Evolutionary conservation across 345 rosid genomes (phyloP), one percentile per base, ranked within the genome.

Genomic region (Corymbia maculata): DNA sequence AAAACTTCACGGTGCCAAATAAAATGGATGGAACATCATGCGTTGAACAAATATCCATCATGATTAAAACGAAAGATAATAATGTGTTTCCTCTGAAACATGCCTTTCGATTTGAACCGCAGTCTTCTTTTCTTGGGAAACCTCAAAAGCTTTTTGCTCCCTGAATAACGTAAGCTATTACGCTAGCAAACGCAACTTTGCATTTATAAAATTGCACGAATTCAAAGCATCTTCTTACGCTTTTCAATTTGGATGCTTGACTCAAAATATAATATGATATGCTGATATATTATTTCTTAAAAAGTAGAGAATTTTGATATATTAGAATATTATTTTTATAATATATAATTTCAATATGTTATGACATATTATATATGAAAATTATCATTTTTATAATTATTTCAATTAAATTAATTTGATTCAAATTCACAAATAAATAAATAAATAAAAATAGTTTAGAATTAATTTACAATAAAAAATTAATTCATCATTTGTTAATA

Each of bases 211-310:
- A 64, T 6, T 64, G 3, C 75, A 26, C 5, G 5, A 14, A n/a
- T 13, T 7, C 0, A 0, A 7, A 61, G 42, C 16, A 5, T 30
- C 68, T 5, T 6, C 6, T 30, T 3, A 0, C 32, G 11, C 68
- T 10, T 59, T 6, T 59, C 66, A 59, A 22, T 0, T 36, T 36
- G 3, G 42, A 36, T 36, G 42, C 42, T 4, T 36, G 42, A 36
- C 42, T 36, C 42, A 36, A 36, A 36, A 36, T 36, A 36, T 36
- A 36, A 36, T 36, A 36, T 36, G 42, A 36, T 36, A 36, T 36
- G 42, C 42, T 8, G 0, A 55, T 2, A 22, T 0, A 0, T 21
- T 1, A 0, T 55, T 55, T 55, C 0, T 22, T 0, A 9, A 55
- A 55, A 55, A 8, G 6, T 8, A 9, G 0, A 55, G 22, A 55